Evolutionary conservation across 2,329 filamentous ascomycete species (phyloP).

Genomic region (Colletotrichum cereale): DNA sequence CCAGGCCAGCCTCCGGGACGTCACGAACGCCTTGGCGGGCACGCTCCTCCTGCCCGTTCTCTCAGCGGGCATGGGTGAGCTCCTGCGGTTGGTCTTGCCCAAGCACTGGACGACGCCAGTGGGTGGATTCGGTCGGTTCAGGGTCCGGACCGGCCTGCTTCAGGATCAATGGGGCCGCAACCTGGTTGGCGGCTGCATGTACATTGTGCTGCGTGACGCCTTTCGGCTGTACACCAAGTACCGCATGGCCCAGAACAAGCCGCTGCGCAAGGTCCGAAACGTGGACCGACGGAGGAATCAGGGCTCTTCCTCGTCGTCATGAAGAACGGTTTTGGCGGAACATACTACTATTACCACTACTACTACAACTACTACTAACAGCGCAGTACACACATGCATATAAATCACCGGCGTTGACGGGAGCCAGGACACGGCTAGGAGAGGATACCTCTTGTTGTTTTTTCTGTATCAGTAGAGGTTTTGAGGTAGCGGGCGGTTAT

Average conservation of each 20-base stretch:
- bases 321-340: neutral
- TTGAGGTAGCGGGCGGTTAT: neutral
- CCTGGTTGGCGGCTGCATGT: constrained; percentile 88
- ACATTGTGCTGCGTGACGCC: constrained; percentile 83
- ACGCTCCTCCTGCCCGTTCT: constrained; percentile 84
- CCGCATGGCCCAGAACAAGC: constrained; percentile 68
- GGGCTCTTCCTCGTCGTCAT: constrained; percentile 12
- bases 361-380: no score
- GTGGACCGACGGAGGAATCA: constrained; percentile 60
- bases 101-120: constrained; percentile 69
- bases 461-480: constrained; percentile 4
- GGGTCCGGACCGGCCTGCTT: constrained; percentile 72
- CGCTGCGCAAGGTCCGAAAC: constrained; percentile 67
- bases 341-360: neutral
- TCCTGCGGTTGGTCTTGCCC: constrained; percentile 78
- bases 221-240: constrained; percentile 74
- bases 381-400: constrained; percentile 21
- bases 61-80: constrained; percentile 81
- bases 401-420: constrained; percentile 23
- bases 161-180: constrained; percentile 91
- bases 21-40: constrained; percentile 64
- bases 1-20: constrained; percentile 54
- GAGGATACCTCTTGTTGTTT: constrained; percentile 15
- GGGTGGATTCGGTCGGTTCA: constrained; percentile 45
- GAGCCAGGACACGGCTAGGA: constrained; percentile 3